phyloP scores from a whole-genome alignment of 2,329 filamentous ascomycete genomes.

The Colletotrichum tropicale region DNA sequence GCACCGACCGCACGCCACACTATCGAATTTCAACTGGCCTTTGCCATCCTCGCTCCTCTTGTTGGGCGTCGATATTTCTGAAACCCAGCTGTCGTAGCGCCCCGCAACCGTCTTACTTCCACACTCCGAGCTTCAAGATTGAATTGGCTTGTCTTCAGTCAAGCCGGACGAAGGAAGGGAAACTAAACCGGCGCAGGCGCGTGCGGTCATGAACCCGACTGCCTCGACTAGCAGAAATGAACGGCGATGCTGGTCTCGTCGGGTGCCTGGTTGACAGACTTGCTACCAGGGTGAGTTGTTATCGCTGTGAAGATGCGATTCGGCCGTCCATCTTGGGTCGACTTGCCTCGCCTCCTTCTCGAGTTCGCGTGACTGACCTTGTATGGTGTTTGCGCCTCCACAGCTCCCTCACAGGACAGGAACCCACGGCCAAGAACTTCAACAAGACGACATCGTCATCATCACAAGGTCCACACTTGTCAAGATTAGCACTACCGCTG shows the following conservation, averaged over 20 bases:
- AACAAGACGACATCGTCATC: slow-evolving; percentile 64
- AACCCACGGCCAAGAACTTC: slow-evolving; percentile 58
- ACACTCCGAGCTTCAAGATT: not conserved
- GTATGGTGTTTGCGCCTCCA: not conserved
- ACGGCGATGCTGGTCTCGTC: slow-evolving; percentile 63
- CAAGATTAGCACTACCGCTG: slow-evolving; percentile 60
- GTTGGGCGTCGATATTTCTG: not conserved
- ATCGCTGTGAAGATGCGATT: not conserved
- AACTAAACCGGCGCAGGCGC: not conserved
- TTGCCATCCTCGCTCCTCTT: not conserved
- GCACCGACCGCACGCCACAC: not conserved
- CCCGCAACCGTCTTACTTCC: not conserved
- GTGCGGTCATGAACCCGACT: slow-evolving; percentile 15
- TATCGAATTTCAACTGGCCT: not conserved
- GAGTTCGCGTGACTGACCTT: not conserved
- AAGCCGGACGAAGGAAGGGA: not conserved
- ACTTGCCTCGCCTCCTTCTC: not conserved
- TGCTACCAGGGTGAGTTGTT: slow-evolving; percentile 59
- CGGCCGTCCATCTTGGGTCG: not conserved
- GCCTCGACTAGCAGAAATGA: slow-evolving; percentile 44
- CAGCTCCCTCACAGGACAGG: slow-evolving; percentile 70
- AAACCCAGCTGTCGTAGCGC: not conserved
- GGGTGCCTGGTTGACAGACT: slow-evolving; percentile 67
- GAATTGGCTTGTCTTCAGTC: not conserved
- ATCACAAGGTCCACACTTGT: slow-evolving; percentile 67